phyloP scores from a whole-genome alignment of 1,139 yeast genomes.

The Pichia sp. region DNA sequence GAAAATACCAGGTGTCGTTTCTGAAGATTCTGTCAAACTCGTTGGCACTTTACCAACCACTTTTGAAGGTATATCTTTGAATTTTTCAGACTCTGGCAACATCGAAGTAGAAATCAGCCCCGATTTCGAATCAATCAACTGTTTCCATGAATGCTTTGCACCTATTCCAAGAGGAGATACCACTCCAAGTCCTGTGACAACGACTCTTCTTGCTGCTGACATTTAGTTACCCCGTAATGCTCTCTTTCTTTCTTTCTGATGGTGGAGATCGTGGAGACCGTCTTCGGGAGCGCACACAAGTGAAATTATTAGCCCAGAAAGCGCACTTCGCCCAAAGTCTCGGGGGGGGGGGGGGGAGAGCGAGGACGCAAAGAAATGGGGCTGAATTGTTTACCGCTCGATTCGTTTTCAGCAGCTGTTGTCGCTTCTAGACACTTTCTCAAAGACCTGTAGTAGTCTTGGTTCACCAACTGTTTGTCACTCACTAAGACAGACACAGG shows the following conservation, averaged over 20 bases:
- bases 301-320: too few species aligned
- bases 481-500: too few species aligned
- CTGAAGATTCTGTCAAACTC: constrained; percentile 27
- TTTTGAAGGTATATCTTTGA: constrained; percentile 58
- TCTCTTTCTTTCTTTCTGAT: background rate
- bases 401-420: too few species aligned
- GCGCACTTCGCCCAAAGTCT: too few species aligned
- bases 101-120: constrained; percentile 49
- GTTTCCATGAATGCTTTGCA: constrained; percentile 42
- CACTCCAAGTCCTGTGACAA: constrained; percentile 84
- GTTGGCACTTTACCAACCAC: constrained; percentile 74
- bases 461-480: too few species aligned
- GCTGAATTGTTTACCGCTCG: too few species aligned
- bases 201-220: constrained; percentile 45
- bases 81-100: constrained; percentile 47
- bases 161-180: constrained; percentile 85
- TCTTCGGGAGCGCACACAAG: too few species aligned
- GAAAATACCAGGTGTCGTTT: constrained; percentile 1
- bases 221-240: constrained; percentile 4
- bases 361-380: too few species aligned
- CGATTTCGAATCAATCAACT: constrained; percentile 39
- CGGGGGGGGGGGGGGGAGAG: too few species aligned
- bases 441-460: too few species aligned
- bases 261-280: too few species aligned
- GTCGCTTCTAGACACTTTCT: too few species aligned